phyloP scores from a whole-genome alignment of 306 rosid genomes.

The Gastrolobium bilobum region DNA sequence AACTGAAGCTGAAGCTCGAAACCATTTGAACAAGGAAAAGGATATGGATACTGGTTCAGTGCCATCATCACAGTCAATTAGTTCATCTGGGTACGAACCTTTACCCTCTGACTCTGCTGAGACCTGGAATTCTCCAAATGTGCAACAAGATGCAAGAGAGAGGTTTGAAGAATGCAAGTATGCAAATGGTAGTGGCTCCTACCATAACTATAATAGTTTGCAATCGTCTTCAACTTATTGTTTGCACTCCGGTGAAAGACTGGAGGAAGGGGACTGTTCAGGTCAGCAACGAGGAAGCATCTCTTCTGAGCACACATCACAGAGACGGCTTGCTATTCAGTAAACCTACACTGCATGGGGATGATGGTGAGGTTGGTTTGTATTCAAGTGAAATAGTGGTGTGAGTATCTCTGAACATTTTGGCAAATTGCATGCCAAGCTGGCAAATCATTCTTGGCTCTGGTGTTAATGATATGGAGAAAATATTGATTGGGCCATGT shows the following conservation, averaged over 20 bases:
- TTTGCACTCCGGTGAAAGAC: slow-evolving; percentile 65
- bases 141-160: slow-evolving; percentile 57
- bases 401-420: slow-evolving; percentile 45
- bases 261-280: slow-evolving; percentile 69
- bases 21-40: slow-evolving; percentile 55
- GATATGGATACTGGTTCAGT: slow-evolving; percentile 55
- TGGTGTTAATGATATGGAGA: slow-evolving; percentile 53
- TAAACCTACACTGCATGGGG: slow-evolving; percentile 46
- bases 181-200: slow-evolving; percentile 57
- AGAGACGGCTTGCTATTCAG: slow-evolving; percentile 82
- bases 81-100: slow-evolving; percentile 77
- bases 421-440: slow-evolving; percentile 63
- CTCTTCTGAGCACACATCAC: slow-evolving; percentile 65
- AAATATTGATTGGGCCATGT: slow-evolving; percentile 50
- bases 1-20: slow-evolving; percentile 49
- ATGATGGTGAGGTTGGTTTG: slow-evolving; percentile 49
- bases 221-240: slow-evolving; percentile 59
- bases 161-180: slow-evolving; percentile 52
- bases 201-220: slow-evolving; percentile 56
- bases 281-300: slow-evolving; percentile 70
- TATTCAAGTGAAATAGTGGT: slow-evolving; percentile 26
- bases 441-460: slow-evolving; percentile 98
- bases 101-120: slow-evolving; percentile 62
- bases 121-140: slow-evolving; percentile 69
- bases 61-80: slow-evolving; percentile 63